Evolutionary conservation across 345 rosid species (phyloP).

Genomic region (Syzygium aromaticum): DNA sequence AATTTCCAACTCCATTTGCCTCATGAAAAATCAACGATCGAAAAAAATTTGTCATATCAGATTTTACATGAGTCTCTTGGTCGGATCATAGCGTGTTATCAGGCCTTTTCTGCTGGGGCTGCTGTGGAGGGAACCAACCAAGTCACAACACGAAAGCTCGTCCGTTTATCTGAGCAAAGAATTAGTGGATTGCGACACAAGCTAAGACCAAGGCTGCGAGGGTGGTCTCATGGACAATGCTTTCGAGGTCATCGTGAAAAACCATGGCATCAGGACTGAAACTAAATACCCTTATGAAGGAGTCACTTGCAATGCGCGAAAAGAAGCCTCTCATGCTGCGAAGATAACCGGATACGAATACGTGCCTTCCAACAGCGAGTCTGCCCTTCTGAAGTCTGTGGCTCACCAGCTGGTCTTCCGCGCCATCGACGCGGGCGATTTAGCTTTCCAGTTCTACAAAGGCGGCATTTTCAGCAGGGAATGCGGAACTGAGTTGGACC

Average conservation of each 20-base stretch:
- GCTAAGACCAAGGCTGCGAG: not conserved
- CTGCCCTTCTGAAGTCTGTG: not conserved
- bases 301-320: no score
- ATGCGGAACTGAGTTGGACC: not conserved
- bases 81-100: not conserved
- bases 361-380: not conserved
- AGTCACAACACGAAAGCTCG: not conserved
- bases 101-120: conserved; percentile 1
- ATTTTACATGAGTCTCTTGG: not conserved
- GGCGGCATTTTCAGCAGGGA: not conserved
- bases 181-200: not conserved
- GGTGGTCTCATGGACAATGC: conserved; percentile 6
- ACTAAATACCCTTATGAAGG: no score
- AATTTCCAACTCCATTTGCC: no score
- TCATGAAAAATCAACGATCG: no score
- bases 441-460: not conserved
- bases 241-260: not conserved
- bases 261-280: not conserved
- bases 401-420: not conserved
- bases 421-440: not conserved
- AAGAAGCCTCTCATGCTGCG: not conserved
- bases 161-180: conserved; percentile 6
- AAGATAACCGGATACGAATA: not conserved
- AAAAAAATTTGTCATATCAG: no score
- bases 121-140: conserved; percentile 1